These are phyloP conservation scores for Podaxis sp. DNA, from an alignment of 768 basidiomycete genomes.

Conservation along the genomic window DNA sequence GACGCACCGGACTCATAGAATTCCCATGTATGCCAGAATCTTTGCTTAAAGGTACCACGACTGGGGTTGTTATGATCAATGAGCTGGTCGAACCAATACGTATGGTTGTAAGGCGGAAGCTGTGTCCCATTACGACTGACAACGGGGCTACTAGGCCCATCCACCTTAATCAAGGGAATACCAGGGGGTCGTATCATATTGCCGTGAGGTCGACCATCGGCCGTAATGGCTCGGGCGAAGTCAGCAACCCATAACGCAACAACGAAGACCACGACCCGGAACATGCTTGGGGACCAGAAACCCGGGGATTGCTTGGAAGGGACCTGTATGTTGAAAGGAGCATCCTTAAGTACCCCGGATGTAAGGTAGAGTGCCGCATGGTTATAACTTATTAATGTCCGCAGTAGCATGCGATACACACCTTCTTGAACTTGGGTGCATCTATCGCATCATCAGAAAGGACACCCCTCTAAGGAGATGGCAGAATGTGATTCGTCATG, in stretches of 20 bases:
- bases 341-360: slow-evolving; percentile 2
- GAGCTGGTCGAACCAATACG: slow-evolving; percentile 57
- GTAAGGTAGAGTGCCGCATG: background rate
- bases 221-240: slow-evolving; percentile 21
- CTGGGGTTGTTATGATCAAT: slow-evolving; percentile 55
- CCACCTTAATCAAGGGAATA: slow-evolving; percentile 31
- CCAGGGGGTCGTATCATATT: slow-evolving; percentile 40
- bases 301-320: background rate
- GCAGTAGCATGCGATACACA: background rate
- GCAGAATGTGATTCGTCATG: background rate
- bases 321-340: background rate
- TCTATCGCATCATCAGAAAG: slow-evolving; percentile 3
- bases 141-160: slow-evolving; percentile 32
- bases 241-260: slow-evolving; percentile 20
- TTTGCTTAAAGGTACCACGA: slow-evolving; percentile 73
- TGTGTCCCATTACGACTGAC: slow-evolving; percentile 40
- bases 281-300: slow-evolving; percentile 17
- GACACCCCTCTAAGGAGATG: background rate
- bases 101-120: slow-evolving; percentile 42
- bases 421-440: background rate
- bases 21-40: slow-evolving; percentile 70
- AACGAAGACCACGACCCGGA: slow-evolving; percentile 22
- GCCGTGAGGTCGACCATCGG: slow-evolving; percentile 38
- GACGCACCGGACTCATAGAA: slow-evolving; percentile 52
- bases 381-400: slow-evolving; percentile 3